These are phyloP conservation scores for Epichloe festucae DNA, from an alignment of 2,329 filamentous ascomycete species.

Conservation along the genomic window DNA sequence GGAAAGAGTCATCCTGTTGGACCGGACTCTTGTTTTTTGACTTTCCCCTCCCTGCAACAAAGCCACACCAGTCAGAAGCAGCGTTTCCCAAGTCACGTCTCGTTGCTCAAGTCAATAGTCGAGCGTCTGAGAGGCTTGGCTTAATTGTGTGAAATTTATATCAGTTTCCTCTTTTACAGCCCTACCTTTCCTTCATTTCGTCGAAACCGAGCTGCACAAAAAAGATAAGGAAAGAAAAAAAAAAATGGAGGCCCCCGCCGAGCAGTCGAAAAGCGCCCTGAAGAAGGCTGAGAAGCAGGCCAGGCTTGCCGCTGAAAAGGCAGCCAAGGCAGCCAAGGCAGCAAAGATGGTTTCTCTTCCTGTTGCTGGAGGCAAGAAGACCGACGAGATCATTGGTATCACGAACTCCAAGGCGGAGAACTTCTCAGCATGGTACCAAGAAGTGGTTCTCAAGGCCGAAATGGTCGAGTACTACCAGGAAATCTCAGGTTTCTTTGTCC, in stretches of 20 bases:
- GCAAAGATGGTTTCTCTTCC: slow-evolving; percentile 39
- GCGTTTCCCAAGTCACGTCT: background rate
- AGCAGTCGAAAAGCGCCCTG: slow-evolving; percentile 46
- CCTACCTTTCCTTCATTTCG: background rate
- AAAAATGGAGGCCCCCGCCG: slow-evolving; percentile 20
- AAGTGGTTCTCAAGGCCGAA: slow-evolving; percentile 91
- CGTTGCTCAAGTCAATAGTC: background rate
- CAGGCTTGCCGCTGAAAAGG: slow-evolving; percentile 47
- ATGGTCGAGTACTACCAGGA: slow-evolving; percentile 94
- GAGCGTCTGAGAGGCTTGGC: background rate
- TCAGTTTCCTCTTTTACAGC: background rate
- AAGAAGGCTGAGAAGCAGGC: slow-evolving; percentile 56
- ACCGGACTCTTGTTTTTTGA: background rate
- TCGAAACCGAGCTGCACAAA: background rate
- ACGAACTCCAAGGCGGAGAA: slow-evolving; percentile 75
- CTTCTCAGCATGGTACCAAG: slow-evolving; percentile 93
- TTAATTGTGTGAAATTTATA: background rate
- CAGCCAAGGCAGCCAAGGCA: slow-evolving; percentile 48
- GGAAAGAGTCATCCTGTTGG: slow-evolving; percentile 4
- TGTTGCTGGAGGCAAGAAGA: slow-evolving; percentile 46
- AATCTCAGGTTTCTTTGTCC: slow-evolving; percentile 93
- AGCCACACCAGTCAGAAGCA: background rate
- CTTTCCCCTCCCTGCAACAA: background rate
- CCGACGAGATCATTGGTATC: slow-evolving; percentile 69
- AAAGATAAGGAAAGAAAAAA: background rate